Evolutionary conservation across 1,284 basidiomycete genomes (phyloP), one percentile per base, ranked within the genome.

Genomic region (Pyrrhoderma noxium): DNA sequence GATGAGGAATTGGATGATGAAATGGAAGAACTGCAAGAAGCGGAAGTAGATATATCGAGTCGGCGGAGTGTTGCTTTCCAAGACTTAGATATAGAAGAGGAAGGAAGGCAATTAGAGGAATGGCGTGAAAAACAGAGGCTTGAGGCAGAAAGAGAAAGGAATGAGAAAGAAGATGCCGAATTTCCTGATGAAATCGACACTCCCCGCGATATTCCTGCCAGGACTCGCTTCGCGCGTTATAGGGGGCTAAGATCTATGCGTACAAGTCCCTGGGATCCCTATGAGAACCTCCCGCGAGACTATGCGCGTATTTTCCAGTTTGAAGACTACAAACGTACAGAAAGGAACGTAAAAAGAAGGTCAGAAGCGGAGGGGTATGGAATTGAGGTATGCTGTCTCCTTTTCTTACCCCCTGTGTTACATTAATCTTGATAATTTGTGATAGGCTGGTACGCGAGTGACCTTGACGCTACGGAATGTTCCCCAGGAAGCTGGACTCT

Each of bases 151-250:
- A n/a, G 67, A 68, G 25, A 86, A 91, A 59, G 77, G 5, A 11
- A 31, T 5, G 27, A 31, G 27, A 31, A 81, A 46, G 84, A 89
- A 45, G 90, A 97, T 59, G 69, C 82, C 21, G 74, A 80, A 18
- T 99, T 98, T 69, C 96, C 95, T 0, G 95, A 99, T 63, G 95
- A 99, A 66, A 79, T 97, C n/a, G 95, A 99, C 61, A 99, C 96
- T 0, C 96, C 95, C 0, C 77, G 86, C 56, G 86, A 96, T 56
- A 72, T 89, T n/a, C 69, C 89, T 0, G 95, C 94, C 0, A 74
- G 80, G 9, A 77, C 78, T n/a, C 80, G 96, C 3, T 98, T 99
- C 69, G 90, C 93, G 59, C 79, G 95, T 34, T 99, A 86, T 67
- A 82, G 95, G 51, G 96, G 95, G 0, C 67, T 99, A 66, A 84